phyloP scores from a whole-genome alignment of 139 green algal genomes.

The Zygnema circumcarinatum region DNA sequence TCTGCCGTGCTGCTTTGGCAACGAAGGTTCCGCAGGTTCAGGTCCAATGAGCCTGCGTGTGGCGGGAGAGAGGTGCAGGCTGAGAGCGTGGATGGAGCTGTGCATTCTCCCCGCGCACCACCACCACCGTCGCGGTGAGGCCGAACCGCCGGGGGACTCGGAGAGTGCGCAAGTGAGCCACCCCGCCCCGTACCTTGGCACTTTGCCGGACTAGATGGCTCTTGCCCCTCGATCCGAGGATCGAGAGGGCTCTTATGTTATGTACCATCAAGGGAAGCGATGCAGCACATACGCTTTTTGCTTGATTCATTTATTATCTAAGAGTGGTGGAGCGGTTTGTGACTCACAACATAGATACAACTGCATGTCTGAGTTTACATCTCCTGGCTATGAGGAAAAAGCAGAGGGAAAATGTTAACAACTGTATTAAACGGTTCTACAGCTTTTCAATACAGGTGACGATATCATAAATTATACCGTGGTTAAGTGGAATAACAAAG shows the following conservation, averaged over 20 bases:
- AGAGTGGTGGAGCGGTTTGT: no score
- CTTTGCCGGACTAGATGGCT: neutral
- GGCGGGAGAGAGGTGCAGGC: neutral
- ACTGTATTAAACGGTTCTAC: no score
- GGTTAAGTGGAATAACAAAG: no score
- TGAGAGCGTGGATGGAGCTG: conserved; percentile 30
- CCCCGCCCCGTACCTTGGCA: neutral
- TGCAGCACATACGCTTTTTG: no score
- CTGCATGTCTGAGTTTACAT: no score
- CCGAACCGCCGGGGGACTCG: neutral
- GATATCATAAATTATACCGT: no score
- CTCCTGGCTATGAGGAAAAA: no score
- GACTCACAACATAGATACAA: no score
- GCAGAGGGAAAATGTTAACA: no score
- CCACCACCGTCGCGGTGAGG: neutral
- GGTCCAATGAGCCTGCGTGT: neutral
- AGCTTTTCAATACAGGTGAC: no score
- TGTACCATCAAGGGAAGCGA: neutral
- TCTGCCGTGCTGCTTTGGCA: neutral
- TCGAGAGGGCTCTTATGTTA: neutral
- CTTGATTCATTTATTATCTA: no score
- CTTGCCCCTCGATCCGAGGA: neutral
- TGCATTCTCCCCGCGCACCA: neutral
- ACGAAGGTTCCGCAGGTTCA: neutral
- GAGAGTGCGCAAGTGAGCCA: neutral